phyloP scores from a whole-genome alignment of 352 stramenopile genomes.

The Pythium scleroteichum region DNA sequence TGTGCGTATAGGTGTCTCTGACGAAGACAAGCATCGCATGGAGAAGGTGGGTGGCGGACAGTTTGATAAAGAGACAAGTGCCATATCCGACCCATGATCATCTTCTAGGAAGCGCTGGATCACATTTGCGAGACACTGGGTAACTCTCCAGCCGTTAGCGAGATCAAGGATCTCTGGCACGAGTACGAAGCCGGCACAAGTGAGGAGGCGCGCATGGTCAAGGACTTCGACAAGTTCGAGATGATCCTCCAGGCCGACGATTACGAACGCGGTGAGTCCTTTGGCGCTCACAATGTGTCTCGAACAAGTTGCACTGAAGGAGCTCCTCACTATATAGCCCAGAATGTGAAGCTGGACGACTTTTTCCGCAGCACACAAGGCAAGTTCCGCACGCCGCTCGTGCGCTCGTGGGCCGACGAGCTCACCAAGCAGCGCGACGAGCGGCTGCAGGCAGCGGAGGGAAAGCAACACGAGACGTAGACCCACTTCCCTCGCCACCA shows the following conservation, averaged over 20 bases:
- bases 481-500: no score
- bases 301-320: background rate
- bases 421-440: constrained; percentile 54
- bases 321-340: constrained; percentile 31
- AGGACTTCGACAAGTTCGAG: constrained; percentile 96
- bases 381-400: constrained; percentile 80
- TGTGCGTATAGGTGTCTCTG: constrained; percentile 62
- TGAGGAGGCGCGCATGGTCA: constrained; percentile 88
- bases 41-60: constrained; percentile 61
- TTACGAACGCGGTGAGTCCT: constrained; percentile 86
- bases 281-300: background rate
- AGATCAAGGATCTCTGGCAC: constrained; percentile 80
- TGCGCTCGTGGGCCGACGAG: constrained; percentile 76
- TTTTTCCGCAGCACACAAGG: constrained; percentile 84
- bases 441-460: constrained; percentile 26
- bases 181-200: constrained; percentile 87
- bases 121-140: constrained; percentile 64
- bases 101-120: constrained; percentile 57
- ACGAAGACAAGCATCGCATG: constrained; percentile 89
- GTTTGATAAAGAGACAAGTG: background rate
- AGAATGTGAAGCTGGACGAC: constrained; percentile 62
- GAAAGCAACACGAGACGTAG: background rate
- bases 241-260: constrained; percentile 95
- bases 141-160: constrained; percentile 46
- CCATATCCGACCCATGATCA: background rate